Evolutionary conservation across 108 stramenopile genomes (phyloP).

Genomic region (Fragilariopsis cylindrus): DNA sequence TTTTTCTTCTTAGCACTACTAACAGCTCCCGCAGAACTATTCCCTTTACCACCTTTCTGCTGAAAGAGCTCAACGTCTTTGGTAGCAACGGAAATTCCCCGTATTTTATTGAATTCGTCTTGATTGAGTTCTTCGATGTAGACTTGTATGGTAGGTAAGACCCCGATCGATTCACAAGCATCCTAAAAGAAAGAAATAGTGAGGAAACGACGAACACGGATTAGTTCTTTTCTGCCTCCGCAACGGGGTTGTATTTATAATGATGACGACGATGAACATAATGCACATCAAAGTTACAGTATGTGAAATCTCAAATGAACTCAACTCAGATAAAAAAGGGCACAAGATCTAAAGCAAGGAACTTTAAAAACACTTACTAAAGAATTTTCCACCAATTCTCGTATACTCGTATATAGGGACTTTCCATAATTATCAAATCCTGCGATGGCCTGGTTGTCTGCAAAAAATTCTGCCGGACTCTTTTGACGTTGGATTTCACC

Average conservation of each 20-base stretch:
- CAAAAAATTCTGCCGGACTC: slow-evolving; percentile 95
- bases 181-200: slow-evolving; percentile 39
- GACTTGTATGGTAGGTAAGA: slow-evolving; percentile 80
- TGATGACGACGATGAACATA: too few species aligned
- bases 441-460: slow-evolving; percentile 96
- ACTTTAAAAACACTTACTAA: slow-evolving; percentile 1
- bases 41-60: slow-evolving; percentile 27
- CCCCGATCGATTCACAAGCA: slow-evolving; percentile 88
- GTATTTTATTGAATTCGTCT: slow-evolving; percentile 76
- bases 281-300: too few species aligned
- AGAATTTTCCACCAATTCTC: slow-evolving; percentile 93
- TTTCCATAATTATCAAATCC: slow-evolving; percentile 97
- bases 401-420: slow-evolving; percentile 93
- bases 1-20: slow-evolving; percentile 16
- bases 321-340: too few species aligned
- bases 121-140: slow-evolving; percentile 87
- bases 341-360: too few species aligned
- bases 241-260: too few species aligned
- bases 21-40: not conserved
- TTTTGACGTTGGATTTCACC: slow-evolving; percentile 81
- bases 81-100: slow-evolving; percentile 52
- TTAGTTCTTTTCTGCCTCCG: not conserved
- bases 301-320: too few species aligned
- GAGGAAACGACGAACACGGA: not conserved
- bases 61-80: slow-evolving; percentile 41